Conservation (phyloP, 345 rosid species). For the Rubroshorea leprosula region DNA sequence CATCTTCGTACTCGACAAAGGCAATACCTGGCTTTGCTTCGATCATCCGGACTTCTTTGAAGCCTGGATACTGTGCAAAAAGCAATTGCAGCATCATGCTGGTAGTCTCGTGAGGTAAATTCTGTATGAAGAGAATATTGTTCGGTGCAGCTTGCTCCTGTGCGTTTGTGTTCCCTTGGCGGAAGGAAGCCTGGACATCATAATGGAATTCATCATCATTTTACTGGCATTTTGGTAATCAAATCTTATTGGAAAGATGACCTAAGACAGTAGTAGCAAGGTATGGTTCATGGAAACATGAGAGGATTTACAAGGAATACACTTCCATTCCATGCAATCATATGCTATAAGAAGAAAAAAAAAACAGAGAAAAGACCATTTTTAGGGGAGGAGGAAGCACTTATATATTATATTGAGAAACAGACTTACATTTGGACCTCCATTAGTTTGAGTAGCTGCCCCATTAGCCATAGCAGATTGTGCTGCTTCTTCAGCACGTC, state of each 20-base stretch:
- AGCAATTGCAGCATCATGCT: slow-evolving; percentile 77
- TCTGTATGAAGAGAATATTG: slow-evolving; percentile 82
- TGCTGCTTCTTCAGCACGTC: slow-evolving; percentile 61
- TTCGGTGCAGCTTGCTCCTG: slow-evolving; percentile 70
- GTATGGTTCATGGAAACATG: no score
- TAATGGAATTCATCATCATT: not conserved
- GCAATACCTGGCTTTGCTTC: slow-evolving; percentile 96
- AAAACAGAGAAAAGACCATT: not conserved
- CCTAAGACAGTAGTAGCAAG: no score
- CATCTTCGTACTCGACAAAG: slow-evolving; percentile 85
- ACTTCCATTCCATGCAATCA: no score
- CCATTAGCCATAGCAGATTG: slow-evolving; percentile 57
- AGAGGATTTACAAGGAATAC: no score
- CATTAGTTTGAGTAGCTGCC: slow-evolving; percentile 39
- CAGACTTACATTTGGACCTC: slow-evolving; percentile 49
- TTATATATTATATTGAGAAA: not conserved
- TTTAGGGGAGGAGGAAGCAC: no score
- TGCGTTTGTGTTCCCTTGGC: slow-evolving; percentile 35
- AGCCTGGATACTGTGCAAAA: slow-evolving; percentile 80
- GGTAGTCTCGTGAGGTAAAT: slow-evolving; percentile 82
- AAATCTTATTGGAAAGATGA: no score
- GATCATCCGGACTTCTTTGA: slow-evolving; percentile 87
- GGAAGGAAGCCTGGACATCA: slow-evolving; percentile 45
- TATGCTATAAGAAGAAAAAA: no score
- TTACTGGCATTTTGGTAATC: no score